Percentiles rank a stretch among this genome's conserved stretches.
These are phyloP conservation scores for Aspergillus steynii DNA, from an alignment of 495 filamentous ascomycete species.

Conservation along the genomic window DNA sequence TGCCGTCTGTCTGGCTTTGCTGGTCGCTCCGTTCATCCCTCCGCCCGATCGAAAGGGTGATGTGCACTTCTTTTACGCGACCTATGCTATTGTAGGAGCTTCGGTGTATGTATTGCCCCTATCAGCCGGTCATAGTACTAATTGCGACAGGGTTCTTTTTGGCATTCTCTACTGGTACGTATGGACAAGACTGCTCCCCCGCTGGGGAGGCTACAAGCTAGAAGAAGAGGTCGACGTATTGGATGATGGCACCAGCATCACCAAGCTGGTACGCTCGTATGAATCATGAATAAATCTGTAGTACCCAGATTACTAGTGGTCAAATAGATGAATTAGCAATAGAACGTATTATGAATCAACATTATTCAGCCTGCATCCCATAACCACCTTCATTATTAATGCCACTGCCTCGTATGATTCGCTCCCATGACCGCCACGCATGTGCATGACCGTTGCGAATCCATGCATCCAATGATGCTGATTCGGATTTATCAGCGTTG, in stretches of 20 bases:
- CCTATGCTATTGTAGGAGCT: slow-evolving; percentile 71
- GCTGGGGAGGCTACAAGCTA: slow-evolving; percentile 56
- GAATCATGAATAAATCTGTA: not conserved
- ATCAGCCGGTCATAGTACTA: slow-evolving; percentile 7
- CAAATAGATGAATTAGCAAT: slow-evolving; percentile 2
- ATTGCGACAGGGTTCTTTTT: slow-evolving; percentile 51
- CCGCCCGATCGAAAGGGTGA: slow-evolving; percentile 51
- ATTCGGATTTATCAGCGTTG: slow-evolving; percentile 10
- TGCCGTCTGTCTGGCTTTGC: slow-evolving; percentile 31
- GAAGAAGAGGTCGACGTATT: slow-evolving; percentile 58
- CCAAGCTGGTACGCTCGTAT: slow-evolving; percentile 46
- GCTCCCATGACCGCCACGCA: no score
- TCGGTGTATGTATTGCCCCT: slow-evolving; percentile 56
- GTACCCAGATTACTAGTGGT: not conserved
- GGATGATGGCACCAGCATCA: slow-evolving; percentile 61
- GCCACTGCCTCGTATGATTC: not conserved
- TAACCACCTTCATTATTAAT: not conserved
- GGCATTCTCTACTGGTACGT: slow-evolving; percentile 70
- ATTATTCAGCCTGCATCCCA: not conserved
- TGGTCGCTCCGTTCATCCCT: slow-evolving; percentile 42
- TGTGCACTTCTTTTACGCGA: slow-evolving; percentile 66
- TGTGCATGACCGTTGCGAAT: not conserved
- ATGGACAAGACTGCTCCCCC: slow-evolving; percentile 65
- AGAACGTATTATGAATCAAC: not conserved
- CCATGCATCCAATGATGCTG: slow-evolving; percentile 1